phyloP scores from a whole-genome alignment of 257 asterid genomes.

The Euphrasia confusa region DNA sequence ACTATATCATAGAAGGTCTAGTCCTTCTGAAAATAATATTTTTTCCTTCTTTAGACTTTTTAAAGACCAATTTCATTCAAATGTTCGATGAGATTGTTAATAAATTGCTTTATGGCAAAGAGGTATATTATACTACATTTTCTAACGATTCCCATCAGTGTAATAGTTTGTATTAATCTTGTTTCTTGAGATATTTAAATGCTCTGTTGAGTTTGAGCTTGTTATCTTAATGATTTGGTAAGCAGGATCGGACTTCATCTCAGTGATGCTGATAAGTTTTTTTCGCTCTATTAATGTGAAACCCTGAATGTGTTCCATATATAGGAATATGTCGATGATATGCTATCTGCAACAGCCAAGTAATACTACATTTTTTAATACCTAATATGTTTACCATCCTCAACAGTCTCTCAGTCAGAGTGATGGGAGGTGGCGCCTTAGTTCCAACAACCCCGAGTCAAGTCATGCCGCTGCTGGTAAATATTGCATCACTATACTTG shows the following conservation, averaged over 20 bases:
- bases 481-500: conserved; percentile 10
- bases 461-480: conserved; percentile 91
- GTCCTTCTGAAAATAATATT: conserved; percentile 58
- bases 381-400: conserved; percentile 24
- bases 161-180: background rate
- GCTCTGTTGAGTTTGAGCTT: conserved; percentile 10
- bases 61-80: conserved; percentile 1
- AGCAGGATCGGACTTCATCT: conserved; percentile 73
- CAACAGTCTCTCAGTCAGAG: conserved; percentile 98
- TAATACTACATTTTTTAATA: conserved; percentile 13
- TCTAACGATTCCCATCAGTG: background rate
- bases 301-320: conserved; percentile 19
- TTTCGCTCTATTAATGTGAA: conserved; percentile 74
- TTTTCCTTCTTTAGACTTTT: background rate
- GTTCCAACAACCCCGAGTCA: conserved; percentile 75
- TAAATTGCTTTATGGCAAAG: conserved; percentile 12
- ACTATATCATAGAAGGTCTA: conserved; percentile 67
- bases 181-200: background rate
- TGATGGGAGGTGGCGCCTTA: conserved; percentile 97
- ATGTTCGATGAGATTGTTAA: background rate
- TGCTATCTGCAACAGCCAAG: conserved; percentile 15
- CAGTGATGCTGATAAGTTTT: conserved; percentile 59
- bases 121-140: background rate
- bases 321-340: conserved; percentile 2
- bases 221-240: conserved; percentile 19